These are phyloP conservation scores for Crinitomyces ghanaensis DNA, from an alignment of 805 yeast species.

Conservation along the genomic window DNA sequence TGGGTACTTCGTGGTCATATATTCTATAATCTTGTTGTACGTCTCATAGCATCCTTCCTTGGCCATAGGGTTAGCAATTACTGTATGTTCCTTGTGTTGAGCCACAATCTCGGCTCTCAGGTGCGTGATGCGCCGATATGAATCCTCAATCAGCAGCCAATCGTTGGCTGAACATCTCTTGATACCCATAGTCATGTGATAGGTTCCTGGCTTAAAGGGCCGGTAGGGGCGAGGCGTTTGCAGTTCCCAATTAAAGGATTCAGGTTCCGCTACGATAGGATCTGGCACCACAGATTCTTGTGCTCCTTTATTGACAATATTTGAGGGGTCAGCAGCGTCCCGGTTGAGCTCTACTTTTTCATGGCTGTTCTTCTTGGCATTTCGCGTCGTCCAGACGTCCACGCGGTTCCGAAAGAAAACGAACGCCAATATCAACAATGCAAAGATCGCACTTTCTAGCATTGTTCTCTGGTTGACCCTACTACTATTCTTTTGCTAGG, in stretches of 20 bases:
- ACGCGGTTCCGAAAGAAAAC: not conserved
- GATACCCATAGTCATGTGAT: constrained; percentile 55
- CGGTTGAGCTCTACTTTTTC: not conserved
- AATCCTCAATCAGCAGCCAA: constrained; percentile 50
- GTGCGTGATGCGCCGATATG: constrained; percentile 38
- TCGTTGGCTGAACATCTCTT: constrained; percentile 38
- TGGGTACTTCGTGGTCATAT: constrained; percentile 41
- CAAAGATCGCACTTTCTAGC: too few relatives aligned
- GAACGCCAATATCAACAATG: not conserved
- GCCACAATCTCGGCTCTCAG: constrained; percentile 28
- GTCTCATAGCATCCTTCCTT: constrained; percentile 37
- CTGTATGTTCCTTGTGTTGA: constrained; percentile 22
- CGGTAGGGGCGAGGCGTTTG: constrained; percentile 36
- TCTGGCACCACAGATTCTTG: too few relatives aligned
- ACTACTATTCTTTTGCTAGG: too few relatives aligned
- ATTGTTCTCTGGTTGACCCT: too few relatives aligned
- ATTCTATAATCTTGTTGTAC: constrained; percentile 34
- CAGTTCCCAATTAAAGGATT: constrained; percentile 34
- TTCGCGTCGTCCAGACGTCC: not conserved
- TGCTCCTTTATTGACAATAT: not conserved
- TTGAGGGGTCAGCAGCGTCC: too few relatives aligned
- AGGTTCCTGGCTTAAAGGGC: constrained; percentile 52
- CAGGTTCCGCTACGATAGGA: constrained; percentile 18
- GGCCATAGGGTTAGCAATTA: constrained; percentile 25
- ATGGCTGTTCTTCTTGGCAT: not conserved